These are phyloP conservation scores for Apiospora saccharicola DNA, from an alignment of 2,329 filamentous ascomycete genomes.

Conservation along the genomic window DNA sequence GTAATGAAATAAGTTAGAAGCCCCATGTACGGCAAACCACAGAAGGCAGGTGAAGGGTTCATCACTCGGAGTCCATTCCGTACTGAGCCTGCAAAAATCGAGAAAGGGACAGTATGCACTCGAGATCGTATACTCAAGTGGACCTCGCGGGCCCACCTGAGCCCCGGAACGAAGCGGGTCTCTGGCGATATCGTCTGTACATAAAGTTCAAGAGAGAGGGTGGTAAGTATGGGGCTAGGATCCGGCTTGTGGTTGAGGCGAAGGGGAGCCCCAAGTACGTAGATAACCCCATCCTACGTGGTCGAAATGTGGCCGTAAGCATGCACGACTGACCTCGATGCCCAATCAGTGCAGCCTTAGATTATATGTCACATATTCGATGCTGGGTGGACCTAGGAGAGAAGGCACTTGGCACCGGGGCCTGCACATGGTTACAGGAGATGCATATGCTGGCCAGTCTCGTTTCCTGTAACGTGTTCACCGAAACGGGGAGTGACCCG, in stretches of 20 bases:
- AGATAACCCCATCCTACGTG: not conserved
- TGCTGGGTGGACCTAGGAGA: not conserved
- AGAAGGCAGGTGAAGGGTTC: not conserved
- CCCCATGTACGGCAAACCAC: not conserved
- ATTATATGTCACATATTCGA: not conserved
- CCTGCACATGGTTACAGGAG: not conserved
- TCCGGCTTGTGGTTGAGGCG: not conserved
- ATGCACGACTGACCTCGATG: not conserved
- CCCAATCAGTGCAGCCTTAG: no score
- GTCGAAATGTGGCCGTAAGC: not conserved
- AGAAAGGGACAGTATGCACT: not conserved
- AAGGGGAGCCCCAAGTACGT: not conserved
- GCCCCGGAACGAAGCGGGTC: not conserved
- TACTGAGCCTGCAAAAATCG: not conserved
- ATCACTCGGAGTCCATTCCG: not conserved
- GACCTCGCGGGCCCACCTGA: constrained; percentile 17
- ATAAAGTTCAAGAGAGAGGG: not conserved
- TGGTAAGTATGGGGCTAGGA: not conserved
- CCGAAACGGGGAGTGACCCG: not conserved
- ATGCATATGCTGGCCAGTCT: not conserved
- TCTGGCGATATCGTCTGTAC: not conserved
- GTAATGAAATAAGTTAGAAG: not conserved
- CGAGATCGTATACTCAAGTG: constrained; percentile 21
- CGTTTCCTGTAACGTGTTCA: not conserved
- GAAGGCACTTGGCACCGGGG: not conserved